Percentiles rank a stretch among this genome's conserved stretches.
phyloP scores from a whole-genome alignment of 148 eudicot species.

The Silene conica region DNA sequence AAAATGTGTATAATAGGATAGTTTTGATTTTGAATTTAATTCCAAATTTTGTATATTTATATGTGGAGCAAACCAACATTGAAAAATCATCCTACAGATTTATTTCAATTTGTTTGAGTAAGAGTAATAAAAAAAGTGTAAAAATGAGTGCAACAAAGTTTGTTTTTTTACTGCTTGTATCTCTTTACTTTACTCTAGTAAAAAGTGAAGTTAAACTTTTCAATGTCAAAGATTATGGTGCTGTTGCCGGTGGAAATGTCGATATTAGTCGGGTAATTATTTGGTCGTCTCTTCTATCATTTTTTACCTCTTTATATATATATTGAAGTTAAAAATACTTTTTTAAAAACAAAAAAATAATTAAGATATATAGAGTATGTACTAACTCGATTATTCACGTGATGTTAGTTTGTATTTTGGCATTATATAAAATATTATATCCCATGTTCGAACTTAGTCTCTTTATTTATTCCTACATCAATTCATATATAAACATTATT shows the following conservation, averaged over 20 bases:
- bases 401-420: neutral
- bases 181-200: conserved; percentile 13
- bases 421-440: no score
- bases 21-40: neutral
- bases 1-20: neutral
- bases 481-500: no score
- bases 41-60: neutral
- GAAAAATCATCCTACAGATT: neutral
- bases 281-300: neutral
- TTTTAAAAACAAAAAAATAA: no score
- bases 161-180: conserved; percentile 11
- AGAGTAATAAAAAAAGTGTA: neutral
- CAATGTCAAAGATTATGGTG: conserved; percentile 28
- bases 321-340: no score
- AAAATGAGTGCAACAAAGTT: neutral
- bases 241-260: conserved; percentile 15
- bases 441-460: no score
- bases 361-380: neutral
- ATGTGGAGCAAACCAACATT: neutral
- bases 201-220: conserved; percentile 33
- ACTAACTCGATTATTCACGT: neutral
- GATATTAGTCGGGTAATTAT: conserved; percentile 28
- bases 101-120: neutral
- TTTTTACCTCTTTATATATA: neutral
- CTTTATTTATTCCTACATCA: no score